phyloP scores from a whole-genome alignment of 805 yeast genomes.

The Kuraishia piskuri region DNA sequence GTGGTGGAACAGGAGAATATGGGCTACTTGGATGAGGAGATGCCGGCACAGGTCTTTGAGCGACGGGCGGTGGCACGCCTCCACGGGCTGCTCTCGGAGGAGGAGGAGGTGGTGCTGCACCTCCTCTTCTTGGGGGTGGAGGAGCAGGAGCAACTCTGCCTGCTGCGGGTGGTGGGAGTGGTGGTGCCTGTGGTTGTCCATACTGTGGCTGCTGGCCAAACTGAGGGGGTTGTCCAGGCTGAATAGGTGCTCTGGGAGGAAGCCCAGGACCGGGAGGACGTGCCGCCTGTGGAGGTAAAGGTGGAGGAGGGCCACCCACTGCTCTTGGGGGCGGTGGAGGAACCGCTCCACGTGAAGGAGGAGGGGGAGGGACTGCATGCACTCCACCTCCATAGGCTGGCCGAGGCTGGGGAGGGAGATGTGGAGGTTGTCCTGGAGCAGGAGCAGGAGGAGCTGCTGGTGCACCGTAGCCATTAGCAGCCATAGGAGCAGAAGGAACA shows the following conservation, averaged over 20 bases:
- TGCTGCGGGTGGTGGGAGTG: constrained; percentile 9
- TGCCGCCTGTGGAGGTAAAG: constrained; percentile 7
- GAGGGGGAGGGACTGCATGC: constrained; percentile 19
- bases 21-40: background rate
- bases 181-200: constrained; percentile 7
- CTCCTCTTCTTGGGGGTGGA: constrained; percentile 3
- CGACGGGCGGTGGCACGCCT: constrained; percentile 3
- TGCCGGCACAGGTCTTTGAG: constrained; percentile 2
- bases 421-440: constrained; percentile 11
- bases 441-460: constrained; percentile 12
- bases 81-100: constrained; percentile 8
- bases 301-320: constrained; percentile 8
- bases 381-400: background rate
- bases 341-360: constrained; percentile 11
- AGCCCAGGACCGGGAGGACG: constrained; percentile 7
- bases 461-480: constrained; percentile 11
- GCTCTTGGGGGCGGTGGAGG: constrained; percentile 14
- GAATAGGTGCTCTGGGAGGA: constrained; percentile 4
- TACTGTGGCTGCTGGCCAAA: constrained; percentile 2
- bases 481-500: constrained; percentile 21
- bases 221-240: constrained; percentile 4
- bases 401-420: constrained; percentile 4
- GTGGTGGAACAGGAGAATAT: constrained; percentile 2
- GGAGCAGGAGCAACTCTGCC: constrained; percentile 6
- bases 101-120: constrained; percentile 8